These are phyloP conservation scores for Yamadazyma friedrichii DNA, from an alignment of 1,139 yeast genomes.

Conservation along the genomic window DNA sequence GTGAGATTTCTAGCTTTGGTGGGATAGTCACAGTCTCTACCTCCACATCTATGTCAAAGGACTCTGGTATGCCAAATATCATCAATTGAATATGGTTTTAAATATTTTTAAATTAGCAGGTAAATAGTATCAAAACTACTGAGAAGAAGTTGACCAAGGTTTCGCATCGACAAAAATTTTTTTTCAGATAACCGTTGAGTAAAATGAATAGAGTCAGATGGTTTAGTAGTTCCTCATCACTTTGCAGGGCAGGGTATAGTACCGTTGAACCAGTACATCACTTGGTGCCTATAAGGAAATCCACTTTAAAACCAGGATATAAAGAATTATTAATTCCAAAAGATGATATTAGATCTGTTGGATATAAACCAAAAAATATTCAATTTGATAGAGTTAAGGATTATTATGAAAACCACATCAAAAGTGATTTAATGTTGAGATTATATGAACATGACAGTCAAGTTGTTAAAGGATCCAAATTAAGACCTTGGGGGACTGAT, in stretches of 20 bases:
- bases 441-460: constrained; percentile 67
- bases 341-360: constrained; percentile 74
- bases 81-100: constrained; percentile 10
- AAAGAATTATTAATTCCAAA: constrained; percentile 65
- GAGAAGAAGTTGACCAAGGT: neutral
- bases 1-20: neutral
- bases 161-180: constrained; percentile 5
- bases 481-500: constrained; percentile 82
- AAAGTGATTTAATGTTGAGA: constrained; percentile 75
- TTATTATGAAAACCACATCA: constrained; percentile 70
- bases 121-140: neutral
- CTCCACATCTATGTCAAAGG: constrained; percentile 21
- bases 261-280: constrained; percentile 92
- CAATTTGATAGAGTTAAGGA: constrained; percentile 80
- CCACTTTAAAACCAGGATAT: constrained; percentile 66
- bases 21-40: neutral
- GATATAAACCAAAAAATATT: constrained; percentile 68
- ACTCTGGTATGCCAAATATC: constrained; percentile 29
- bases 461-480: constrained; percentile 62
- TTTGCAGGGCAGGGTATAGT: constrained; percentile 67
- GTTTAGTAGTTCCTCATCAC: constrained; percentile 18
- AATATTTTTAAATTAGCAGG: no score
- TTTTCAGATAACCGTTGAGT: constrained; percentile 2
- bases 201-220: constrained; percentile 15
- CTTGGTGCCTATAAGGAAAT: constrained; percentile 70